Conservation (phyloP, 106 monocot species). For the Allium sativum region DNA sequence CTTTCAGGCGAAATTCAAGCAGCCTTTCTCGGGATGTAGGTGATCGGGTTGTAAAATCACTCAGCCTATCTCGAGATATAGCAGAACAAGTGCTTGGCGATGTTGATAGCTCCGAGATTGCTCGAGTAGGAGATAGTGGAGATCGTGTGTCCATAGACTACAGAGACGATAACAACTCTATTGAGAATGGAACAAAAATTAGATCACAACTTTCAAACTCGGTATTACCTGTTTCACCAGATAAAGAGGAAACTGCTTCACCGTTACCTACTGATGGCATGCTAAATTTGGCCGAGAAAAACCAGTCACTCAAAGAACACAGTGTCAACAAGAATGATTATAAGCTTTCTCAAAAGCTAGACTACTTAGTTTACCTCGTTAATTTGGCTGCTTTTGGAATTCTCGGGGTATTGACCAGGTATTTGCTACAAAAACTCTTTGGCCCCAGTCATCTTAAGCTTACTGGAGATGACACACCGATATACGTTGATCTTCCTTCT, state of each 20-base stretch:
- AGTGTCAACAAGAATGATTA: too few species aligned
- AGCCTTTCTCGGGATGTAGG: too few species aligned
- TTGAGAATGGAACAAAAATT: constrained; percentile 9
- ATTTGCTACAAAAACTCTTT: constrained; percentile 54
- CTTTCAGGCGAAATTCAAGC: constrained; percentile 18
- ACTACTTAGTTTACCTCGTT: constrained; percentile 45
- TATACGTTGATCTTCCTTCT: constrained; percentile 65
- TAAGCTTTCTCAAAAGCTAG: constrained; percentile 29
- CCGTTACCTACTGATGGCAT: constrained; percentile 31
- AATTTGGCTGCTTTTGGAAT: constrained; percentile 70
- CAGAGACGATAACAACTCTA: not conserved
- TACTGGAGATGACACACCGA: constrained; percentile 33
- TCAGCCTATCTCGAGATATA: constrained; percentile 33
- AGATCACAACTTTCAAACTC: not conserved
- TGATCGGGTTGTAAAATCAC: constrained; percentile 25
- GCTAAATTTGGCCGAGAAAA: constrained; percentile 8
- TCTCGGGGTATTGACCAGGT: constrained; percentile 77
- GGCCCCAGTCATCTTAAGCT: constrained; percentile 37
- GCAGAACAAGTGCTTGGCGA: constrained; percentile 33
- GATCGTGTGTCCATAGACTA: constrained; percentile 22
- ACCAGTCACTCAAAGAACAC: too few species aligned
- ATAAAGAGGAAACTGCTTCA: constrained; percentile 4
- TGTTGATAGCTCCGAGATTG: constrained; percentile 29
- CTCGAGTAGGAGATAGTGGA: constrained; percentile 50
- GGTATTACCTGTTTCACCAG: constrained; percentile 9